Evolutionary conservation across 257 asterid genomes (phyloP).

Genomic region (Avicennia marina): DNA sequence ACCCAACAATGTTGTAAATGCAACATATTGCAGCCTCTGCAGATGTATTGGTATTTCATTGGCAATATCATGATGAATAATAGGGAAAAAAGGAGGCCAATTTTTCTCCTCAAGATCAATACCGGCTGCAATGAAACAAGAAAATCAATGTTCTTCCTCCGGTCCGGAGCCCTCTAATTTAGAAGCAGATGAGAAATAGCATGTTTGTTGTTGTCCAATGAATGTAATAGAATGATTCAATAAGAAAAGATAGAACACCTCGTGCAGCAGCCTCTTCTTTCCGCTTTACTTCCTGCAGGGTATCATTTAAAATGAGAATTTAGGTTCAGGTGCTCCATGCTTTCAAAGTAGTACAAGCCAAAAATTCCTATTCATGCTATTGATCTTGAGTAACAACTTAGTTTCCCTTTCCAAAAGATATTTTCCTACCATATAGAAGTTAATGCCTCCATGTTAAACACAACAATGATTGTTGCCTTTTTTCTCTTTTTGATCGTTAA

Average conservation of each 20-base stretch:
- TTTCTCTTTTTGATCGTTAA: background rate
- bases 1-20: slow-evolving; percentile 90
- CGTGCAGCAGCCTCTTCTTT: slow-evolving; percentile 92
- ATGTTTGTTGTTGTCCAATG: background rate
- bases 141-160: slow-evolving; percentile 16
- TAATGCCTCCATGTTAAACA: background rate
- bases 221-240: slow-evolving; percentile 5
- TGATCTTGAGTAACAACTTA: background rate
- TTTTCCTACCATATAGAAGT: background rate
- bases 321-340: background rate
- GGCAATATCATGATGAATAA: slow-evolving; percentile 88
- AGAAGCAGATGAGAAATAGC: background rate
- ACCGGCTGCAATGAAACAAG: slow-evolving; percentile 37
- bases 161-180: background rate
- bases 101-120: slow-evolving; percentile 77
- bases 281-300: slow-evolving; percentile 62
- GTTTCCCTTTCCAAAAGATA: background rate
- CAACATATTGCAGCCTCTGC: slow-evolving; percentile 89
- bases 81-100: slow-evolving; percentile 98
- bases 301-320: slow-evolving; percentile 5
- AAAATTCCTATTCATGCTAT: background rate
- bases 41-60: slow-evolving; percentile 93
- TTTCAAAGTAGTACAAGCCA: background rate
- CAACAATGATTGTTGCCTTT: background rate
- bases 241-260: slow-evolving; percentile 41